Base-by-base conservation (phyloP, 164 flowering plant genomes). In the Houttuynia cordata region DNA sequence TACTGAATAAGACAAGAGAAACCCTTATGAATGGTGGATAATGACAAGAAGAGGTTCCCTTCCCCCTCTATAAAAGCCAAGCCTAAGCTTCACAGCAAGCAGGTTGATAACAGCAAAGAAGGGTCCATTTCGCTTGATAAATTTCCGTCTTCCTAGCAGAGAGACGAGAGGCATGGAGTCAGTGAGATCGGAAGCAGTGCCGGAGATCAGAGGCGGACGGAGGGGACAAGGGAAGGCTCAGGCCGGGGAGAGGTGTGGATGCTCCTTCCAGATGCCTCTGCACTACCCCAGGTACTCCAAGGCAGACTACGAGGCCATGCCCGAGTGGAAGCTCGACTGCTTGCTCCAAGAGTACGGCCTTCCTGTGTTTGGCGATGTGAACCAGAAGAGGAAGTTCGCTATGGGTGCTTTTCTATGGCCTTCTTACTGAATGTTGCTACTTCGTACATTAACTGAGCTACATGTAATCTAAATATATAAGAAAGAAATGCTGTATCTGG, bases 341-440 rank as follows among this genome's bases (percentile, higher is more conserved):
- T 64, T 75, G 4, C 67, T 78, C 21, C 24, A 7, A 13, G 59
- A 78, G 49, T 75, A 78, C 20, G 81, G 81, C 15, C 65, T 75
- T 34, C 81, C 76, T 7, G 58, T 73, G 6, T 64, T n/a, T n/a
- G 81, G 79, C 17, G 73, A 68, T 19, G 64, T 66, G 10, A 57
- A 30, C 17, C 59, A 75, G 14, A 78, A 78, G 65, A 64, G 76
- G 55, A 71, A 70, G 64, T 78, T 75, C 24, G 76, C 77, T 67
- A 78, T 75, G 75, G 81, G 81, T 51, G 76, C 81, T 57, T 77
- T 77, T 62, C 53, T 75, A 1, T 75, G 78, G 78, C 22, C 68
- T 47, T 20, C 63, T 8, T 40, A 17, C 34, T 39, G 10, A 37
- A 34, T 13, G 12, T 42, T 21, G 37, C 37, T 30, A 6, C 37